phyloP scores from a whole-genome alignment of 2,329 filamentous ascomycete species.

The Cladosporium colombiae region DNA sequence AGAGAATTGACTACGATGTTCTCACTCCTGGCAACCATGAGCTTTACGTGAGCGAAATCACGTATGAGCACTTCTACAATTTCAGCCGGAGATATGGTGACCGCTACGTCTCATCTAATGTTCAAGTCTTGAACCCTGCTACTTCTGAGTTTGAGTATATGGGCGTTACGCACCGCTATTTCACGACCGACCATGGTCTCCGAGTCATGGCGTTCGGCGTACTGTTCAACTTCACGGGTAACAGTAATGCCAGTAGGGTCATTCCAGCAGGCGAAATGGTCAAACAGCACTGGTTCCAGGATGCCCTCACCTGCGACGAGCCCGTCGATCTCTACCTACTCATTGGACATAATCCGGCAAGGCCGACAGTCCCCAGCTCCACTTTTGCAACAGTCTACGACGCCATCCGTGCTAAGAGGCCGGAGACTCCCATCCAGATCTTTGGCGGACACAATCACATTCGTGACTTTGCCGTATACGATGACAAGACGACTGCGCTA shows the following conservation, averaged over 20 bases:
- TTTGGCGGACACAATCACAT: constrained; percentile 55
- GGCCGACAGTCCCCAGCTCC: constrained; percentile 45
- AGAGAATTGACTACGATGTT: constrained; percentile 55
- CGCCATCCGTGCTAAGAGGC: constrained; percentile 59
- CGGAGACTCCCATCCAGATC: constrained; percentile 62
- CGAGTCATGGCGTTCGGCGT: constrained; percentile 57
- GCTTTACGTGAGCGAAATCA: constrained; percentile 62
- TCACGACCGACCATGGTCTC: constrained; percentile 51
- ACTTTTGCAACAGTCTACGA: constrained; percentile 55
- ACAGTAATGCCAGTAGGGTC: constrained; percentile 63
- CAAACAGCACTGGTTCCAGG: constrained; percentile 60
- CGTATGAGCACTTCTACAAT: constrained; percentile 62
- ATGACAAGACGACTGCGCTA: constrained; percentile 61
- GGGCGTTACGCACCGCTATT: constrained; percentile 52
- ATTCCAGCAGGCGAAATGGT: constrained; percentile 56
- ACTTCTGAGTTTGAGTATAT: constrained; percentile 49
- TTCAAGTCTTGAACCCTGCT: constrained; percentile 49
- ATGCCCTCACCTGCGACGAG: constrained; percentile 55
- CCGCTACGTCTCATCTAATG: constrained; percentile 56
- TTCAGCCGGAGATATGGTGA: constrained; percentile 61
- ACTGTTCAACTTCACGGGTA: constrained; percentile 54
- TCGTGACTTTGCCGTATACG: constrained; percentile 65
- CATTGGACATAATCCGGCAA: constrained; percentile 63
- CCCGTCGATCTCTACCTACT: constrained; percentile 66
- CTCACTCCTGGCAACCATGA: constrained; percentile 61